Percentiles rank a stretch among this genome's conserved stretches.
Conservation (phyloP, 768 basidiomycete species). For the Lentinula edodes region DNA sequence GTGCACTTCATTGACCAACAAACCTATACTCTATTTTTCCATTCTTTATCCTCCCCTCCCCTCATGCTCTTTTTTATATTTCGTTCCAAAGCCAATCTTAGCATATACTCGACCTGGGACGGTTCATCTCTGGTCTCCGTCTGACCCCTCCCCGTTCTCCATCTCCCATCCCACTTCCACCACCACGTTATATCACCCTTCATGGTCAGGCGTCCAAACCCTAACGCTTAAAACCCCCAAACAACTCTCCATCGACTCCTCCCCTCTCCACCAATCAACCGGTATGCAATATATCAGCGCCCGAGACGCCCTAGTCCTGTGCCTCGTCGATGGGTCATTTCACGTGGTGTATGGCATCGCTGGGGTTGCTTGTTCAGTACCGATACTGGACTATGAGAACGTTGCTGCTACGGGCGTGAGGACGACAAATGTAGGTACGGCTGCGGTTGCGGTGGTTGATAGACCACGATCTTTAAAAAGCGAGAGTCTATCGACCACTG, state of each 20-base stretch:
- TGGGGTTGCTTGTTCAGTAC: slow-evolving; percentile 21
- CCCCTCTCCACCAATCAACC: slow-evolving; percentile 51
- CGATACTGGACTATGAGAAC: slow-evolving; percentile 28
- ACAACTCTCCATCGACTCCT: slow-evolving; percentile 51
- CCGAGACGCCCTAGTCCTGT: slow-evolving; percentile 50
- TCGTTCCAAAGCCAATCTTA: slow-evolving; percentile 44
- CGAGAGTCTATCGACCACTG: slow-evolving; percentile 34
- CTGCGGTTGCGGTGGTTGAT: not conserved
- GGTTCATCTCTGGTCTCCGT: slow-evolving; percentile 46
- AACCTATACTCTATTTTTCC: too few relatives aligned
- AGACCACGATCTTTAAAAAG: not conserved
- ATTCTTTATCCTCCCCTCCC: not conserved
- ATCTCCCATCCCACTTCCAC: not conserved
- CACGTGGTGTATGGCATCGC: slow-evolving; percentile 53
- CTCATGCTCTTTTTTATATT: not conserved
- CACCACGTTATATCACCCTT: slow-evolving; percentile 6
- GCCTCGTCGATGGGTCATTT: slow-evolving; percentile 67
- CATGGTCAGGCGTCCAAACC: slow-evolving; percentile 46
- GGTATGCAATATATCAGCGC: slow-evolving; percentile 50
- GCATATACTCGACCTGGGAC: slow-evolving; percentile 55
- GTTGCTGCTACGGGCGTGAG: slow-evolving; percentile 20
- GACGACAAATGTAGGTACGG: too few relatives aligned
- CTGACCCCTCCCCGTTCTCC: slow-evolving; percentile 17
- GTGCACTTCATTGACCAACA: too few relatives aligned
- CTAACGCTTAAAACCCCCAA: slow-evolving; percentile 38